Conservation (phyloP, 202 grass and related monocot genomes). For the Digitaria exilis region DNA sequence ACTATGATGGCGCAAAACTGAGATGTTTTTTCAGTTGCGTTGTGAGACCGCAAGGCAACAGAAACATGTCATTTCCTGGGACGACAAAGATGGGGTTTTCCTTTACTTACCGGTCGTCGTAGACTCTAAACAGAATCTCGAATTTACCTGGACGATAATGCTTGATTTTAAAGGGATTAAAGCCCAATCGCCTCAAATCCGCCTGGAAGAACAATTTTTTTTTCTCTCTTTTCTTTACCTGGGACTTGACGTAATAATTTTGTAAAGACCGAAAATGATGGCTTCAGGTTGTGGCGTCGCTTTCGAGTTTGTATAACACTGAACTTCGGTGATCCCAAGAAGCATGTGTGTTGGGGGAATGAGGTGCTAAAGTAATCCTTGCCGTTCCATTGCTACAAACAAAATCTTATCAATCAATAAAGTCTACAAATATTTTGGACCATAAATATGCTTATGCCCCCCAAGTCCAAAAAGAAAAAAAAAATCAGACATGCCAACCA, state of each 20-base stretch:
- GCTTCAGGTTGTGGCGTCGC: not conserved
- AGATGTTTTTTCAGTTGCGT: conserved; percentile 4
- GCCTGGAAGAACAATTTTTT: no score
- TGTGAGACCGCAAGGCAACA: not conserved
- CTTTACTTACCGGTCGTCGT: not conserved
- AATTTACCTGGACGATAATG: not conserved
- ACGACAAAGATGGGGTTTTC: not conserved
- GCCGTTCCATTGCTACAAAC: not conserved
- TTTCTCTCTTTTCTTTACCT: not conserved
- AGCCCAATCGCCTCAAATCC: not conserved
- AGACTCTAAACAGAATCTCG: not conserved
- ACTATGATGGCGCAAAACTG: not conserved
- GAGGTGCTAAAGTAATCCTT: not conserved
- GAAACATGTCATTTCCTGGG: not conserved
- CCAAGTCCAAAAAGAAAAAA: no score
- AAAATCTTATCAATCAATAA: not conserved
- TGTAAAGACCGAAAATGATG: not conserved
- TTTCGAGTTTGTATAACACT: not conserved
- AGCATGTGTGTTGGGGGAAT: not conserved
- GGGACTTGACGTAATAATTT: not conserved
- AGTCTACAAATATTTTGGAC: not conserved
- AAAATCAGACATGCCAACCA: not conserved
- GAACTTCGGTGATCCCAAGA: not conserved
- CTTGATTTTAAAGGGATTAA: not conserved
- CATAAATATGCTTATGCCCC: not conserved